Evolutionary conservation across 345 rosid species (phyloP).

Genomic region (Citrus hindsii): DNA sequence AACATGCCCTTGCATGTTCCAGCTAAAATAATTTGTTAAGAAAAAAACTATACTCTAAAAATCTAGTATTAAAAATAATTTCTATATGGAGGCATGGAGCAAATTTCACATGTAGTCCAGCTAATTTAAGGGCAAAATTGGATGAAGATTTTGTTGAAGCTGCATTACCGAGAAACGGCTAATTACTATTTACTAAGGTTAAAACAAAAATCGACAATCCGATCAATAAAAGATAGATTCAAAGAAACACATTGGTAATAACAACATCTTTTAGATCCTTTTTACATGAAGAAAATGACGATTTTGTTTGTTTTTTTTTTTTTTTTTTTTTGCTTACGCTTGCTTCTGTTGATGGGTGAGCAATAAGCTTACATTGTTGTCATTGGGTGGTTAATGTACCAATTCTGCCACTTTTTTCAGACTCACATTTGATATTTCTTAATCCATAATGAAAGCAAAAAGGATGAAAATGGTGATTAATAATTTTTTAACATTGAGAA

Average conservation of each 20-base stretch:
- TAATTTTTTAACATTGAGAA: not conserved
- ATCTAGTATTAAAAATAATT: not conserved
- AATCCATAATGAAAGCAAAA: not conserved
- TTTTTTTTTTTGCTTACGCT: not conserved
- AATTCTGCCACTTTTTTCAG: constrained; percentile 2
- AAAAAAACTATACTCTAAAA: not conserved
- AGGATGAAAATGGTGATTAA: not conserved
- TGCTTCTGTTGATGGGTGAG: constrained; percentile 1
- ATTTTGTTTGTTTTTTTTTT: not conserved
- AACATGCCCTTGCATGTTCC: constrained; percentile 4
- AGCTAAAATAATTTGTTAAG: not conserved
- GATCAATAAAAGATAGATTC: not conserved
- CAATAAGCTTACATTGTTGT: not conserved
- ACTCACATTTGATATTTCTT: not conserved
- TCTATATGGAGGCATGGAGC: not conserved
- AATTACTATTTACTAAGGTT: not conserved
- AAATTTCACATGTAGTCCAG: not conserved
- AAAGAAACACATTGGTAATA: too few species aligned
- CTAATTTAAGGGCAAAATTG: not conserved
- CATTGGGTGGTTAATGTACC: constrained; percentile 11
- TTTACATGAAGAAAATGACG: constrained; percentile 12
- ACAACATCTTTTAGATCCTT: not conserved
- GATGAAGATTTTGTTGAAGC: not conserved
- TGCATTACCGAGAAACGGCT: not conserved
- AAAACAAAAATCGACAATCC: not conserved